These are phyloP conservation scores for Lithospermum erythrorhizon DNA, from an alignment of 257 asterid species.

Conservation along the genomic window DNA sequence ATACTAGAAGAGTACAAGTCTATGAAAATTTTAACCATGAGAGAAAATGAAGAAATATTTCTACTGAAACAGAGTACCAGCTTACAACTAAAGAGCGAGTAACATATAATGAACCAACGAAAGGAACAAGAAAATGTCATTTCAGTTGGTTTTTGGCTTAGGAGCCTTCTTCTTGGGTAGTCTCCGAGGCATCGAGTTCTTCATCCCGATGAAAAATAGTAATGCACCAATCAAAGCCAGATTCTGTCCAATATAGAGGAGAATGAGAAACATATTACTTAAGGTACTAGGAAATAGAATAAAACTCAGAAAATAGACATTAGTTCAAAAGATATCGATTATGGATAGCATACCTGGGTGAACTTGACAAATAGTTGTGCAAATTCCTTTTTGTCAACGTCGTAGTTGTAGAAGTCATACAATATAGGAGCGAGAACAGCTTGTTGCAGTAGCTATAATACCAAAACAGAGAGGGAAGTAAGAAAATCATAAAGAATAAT, in stretches of 20 bases:
- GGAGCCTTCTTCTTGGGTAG: constrained; percentile 59
- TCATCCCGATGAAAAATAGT: constrained; percentile 81
- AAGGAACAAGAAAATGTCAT: too few species aligned
- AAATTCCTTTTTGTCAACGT: constrained; percentile 63
- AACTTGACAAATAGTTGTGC: constrained; percentile 60
- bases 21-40: too few species aligned
- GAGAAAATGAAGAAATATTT: too few species aligned
- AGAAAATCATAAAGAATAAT: constrained; percentile 4
- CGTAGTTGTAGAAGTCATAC: constrained; percentile 94
- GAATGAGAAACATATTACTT: background rate
- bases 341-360: constrained; percentile 44
- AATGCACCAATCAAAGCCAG: constrained; percentile 75
- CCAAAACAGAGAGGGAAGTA: constrained; percentile 2
- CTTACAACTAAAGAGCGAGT: too few species aligned
- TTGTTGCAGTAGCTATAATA: constrained; percentile 65
- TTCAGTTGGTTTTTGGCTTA: constrained; percentile 38
- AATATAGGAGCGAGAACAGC: constrained; percentile 55
- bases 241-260: constrained; percentile 24
- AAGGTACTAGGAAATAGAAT: background rate
- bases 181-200: constrained; percentile 69
- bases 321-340: background rate
- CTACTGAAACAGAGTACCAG: too few species aligned
- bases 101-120: too few species aligned
- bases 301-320: background rate
- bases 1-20: too few species aligned